Evolutionary conservation across 495 filamentous ascomycete genomes (phyloP), one percentile per base, ranked within the genome.

Genomic region (Xylaria sp.): DNA sequence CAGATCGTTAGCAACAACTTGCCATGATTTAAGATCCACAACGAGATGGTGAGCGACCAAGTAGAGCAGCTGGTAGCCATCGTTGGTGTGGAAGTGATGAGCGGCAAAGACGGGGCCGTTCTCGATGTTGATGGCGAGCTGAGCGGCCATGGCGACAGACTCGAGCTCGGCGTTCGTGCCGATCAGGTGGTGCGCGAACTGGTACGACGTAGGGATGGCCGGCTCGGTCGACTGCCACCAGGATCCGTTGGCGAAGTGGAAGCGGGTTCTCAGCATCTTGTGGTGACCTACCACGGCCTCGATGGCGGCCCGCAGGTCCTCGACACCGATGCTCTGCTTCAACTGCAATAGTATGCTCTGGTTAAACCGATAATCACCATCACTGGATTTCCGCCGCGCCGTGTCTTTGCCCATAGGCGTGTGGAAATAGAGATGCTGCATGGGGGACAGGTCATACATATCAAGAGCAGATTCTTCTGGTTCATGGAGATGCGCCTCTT

Each of bases 261-360:
- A 93, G 7, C 91, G 87, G n/a, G 87, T 86, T 31, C 91, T 84
- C n/a, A 94, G 84, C 92, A 93, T 93, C 5, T 90, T 87, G 69
- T 94, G 92, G 7, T 88, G 88, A 0, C 78, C 81, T 17, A 93
- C 84, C 12, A 93, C 78, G 0, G 85, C 84, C 63, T 90, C 85
- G 52, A 91, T 75, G 1, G 90, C 89, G 19, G 82, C 80, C 1
- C 76, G 77, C 5, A 93, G 73, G 11, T 85, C 84, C 4, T 78
- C 70, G 14, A 86, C 76, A 15, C 85, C 78, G 40, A 89, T 78
- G 3, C 73, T 75, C 69, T 82, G 82, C 58, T 83, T 89, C 17
- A 93, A 67, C 3, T 87, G 85, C 3, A 92, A 82, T 0, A 92
- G 76, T 48, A 93, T 83, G 65, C 91, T 91, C 73, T 92, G 90